Evolutionary conservation across 2,329 filamentous ascomycete species (phyloP), one percentile per base, ranked within the genome.

Genomic region (Pseudogymnoascus sp.): DNA sequence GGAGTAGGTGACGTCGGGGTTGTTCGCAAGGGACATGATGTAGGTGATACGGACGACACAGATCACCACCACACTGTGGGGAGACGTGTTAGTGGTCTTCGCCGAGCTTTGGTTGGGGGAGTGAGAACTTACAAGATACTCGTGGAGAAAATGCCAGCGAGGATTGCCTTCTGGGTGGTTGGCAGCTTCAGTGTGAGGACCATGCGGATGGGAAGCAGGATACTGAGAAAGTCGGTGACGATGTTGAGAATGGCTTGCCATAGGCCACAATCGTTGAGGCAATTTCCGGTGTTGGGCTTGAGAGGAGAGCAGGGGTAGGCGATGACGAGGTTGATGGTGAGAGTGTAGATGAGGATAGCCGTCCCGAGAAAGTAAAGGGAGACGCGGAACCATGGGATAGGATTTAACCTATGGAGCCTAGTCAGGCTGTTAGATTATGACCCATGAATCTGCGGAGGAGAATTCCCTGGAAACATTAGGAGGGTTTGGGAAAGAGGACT

Each of bases 1-100:
- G 26, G 61, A 51, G 11, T 54, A 62, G 8, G 61, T 62, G n/a
- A 62, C 61, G 16, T 62, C 61, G 61, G 40, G 61, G 39, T 62
- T 57, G 18, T 31, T 54, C 29, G 36, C 42, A 21, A 62, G 42
- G 29, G 61, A 45, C 36, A 34, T 62, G 18, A 62, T 54, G 61
- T 62, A 62, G 31, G 61, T 54, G 23, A 62, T 29, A 21, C 61
- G 61, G 18, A 54, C 61, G 12, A 62, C 51, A 14, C 40, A 62
- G 6, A 54, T 54, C 3, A 62, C 12, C 29, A 62, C 26, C 29
- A 57, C 61, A 18, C 61, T 62, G 26, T 21, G 23, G 21, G 8
- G 6, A 57, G 36, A 18, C 4, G 10, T 57, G 51, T 57, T 8
- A 57, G 51, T 14, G 29, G 29, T 4, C 10, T 57, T 18, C 7